Evolutionary conservation across 257 asterid genomes (phyloP).

Genomic region (Solanum sejunctum): DNA sequence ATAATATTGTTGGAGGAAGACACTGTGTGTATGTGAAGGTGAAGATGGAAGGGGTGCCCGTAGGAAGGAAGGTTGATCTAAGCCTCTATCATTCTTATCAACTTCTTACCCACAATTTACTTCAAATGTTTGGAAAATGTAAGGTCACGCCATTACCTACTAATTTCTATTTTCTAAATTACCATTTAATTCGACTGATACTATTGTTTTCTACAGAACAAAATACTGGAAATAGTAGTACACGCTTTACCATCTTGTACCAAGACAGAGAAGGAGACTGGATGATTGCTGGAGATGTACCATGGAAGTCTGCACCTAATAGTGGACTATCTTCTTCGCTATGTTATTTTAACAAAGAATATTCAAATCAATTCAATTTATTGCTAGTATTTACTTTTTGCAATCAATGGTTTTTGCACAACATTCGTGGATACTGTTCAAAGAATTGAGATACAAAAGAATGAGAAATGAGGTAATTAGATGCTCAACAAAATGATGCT

Average conservation of each 20-base stretch:
- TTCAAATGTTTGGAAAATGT: constrained; percentile 42
- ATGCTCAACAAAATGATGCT: not conserved
- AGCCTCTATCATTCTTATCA: constrained; percentile 24
- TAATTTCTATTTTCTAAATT: no score
- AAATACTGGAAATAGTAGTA: constrained; percentile 2
- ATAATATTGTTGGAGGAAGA: not conserved
- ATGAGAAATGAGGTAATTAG: not conserved
- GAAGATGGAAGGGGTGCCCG: constrained; percentile 47
- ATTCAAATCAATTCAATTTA: not conserved
- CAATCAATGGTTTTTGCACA: constrained; percentile 15
- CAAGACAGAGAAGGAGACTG: constrained; percentile 54
- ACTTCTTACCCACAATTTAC: constrained; percentile 15
- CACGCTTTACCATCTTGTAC: constrained; percentile 29
- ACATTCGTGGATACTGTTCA: constrained; percentile 36
- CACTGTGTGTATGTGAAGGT: constrained; percentile 34
- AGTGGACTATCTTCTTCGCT: not conserved
- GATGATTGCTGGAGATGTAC: constrained; percentile 54
- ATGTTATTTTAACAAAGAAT: not conserved
- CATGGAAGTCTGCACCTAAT: constrained; percentile 38
- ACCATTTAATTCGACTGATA: not conserved
- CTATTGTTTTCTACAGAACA: constrained; percentile 13
- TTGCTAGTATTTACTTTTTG: not conserved
- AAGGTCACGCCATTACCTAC: not conserved
- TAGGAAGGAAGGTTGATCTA: constrained; percentile 39
- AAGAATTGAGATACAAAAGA: constrained; percentile 36